Conservation (phyloP, 352 stramenopile species). For the Phytophthora cactorum region DNA sequence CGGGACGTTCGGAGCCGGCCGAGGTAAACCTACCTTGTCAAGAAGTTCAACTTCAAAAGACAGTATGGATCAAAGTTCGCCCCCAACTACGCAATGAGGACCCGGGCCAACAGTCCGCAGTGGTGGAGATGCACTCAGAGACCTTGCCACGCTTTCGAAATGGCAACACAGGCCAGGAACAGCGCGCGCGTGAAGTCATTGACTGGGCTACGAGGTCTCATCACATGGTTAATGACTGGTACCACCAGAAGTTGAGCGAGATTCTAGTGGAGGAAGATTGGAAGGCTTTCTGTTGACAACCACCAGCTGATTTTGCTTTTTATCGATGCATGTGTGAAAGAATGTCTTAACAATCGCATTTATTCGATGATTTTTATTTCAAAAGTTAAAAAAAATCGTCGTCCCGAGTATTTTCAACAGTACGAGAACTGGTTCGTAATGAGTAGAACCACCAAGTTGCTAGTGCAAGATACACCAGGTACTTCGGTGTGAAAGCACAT, state of each 20-base stretch:
- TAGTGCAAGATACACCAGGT: too few species aligned
- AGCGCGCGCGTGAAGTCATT: conserved; percentile 19
- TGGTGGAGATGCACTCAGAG: conserved; percentile 29
- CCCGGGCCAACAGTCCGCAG: conserved; percentile 1
- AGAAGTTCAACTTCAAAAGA: conserved; percentile 29
- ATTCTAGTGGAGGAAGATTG: conserved; percentile 34
- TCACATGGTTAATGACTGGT: conserved; percentile 22
- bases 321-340: background rate
- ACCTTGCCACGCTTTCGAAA: conserved; percentile 21
- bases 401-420: too few species aligned
- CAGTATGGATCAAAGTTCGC: conserved; percentile 34
- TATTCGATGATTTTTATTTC: too few species aligned
- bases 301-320: background rate
- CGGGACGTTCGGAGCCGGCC: conserved; percentile 5
- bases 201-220: conserved; percentile 16
- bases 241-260: conserved; percentile 24
- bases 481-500: too few species aligned
- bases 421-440: too few species aligned
- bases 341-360: too few species aligned
- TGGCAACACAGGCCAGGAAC: conserved; percentile 4
- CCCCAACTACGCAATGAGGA: background rate
- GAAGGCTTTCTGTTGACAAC: conserved; percentile 18
- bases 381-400: too few species aligned
- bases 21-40: background rate
- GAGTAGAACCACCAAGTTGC: too few species aligned